Evolutionary conservation across 805 yeast species (phyloP), one percentile per base, ranked within the genome.

Genomic region (Millerago galiae): DNA sequence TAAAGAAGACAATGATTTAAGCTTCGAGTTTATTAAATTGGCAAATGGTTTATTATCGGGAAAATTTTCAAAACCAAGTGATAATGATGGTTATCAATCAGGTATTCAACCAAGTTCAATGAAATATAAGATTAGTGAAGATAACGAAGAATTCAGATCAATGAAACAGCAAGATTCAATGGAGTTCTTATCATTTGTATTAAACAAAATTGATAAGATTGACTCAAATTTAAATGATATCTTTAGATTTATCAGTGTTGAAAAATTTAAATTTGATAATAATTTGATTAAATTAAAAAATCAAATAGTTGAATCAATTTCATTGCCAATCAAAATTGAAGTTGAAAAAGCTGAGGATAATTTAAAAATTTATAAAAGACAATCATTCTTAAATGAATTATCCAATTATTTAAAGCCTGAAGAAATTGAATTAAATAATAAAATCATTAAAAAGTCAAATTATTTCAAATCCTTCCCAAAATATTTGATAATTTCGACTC

Each of bases 151-250:
- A 55, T 93, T 93, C 53, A 71, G 81, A 35, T 81, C 95, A 0
- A 85, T 81, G 72, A 77, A 80, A 52, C 99, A 93, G 59, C 99
- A 93, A 61, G 99, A 93, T 66, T 93, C 98, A 0, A 84, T 81
- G 67, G 99, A 93, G 60, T 93, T 89, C 57, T 74, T 89, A 62
- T 63, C 77, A 5, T 83, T 79, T 57, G 61, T 91, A 8, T 55
- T 81, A 25, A 83, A 81, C 43, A 72, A 76, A 48, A 60, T 89
- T 24, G 90, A 83, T 48, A 58, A 60, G 5, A 60, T 73, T 49
- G 62, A 67, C 27, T 33, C 52, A 1, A 47, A 55, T 6, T 35
- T 50, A 1, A 74, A 77, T 44, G 71, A 73, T 39, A 51, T 70
- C 13, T 79, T 91, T 55, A 78, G 79, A 51, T 91, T 83, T 58